Base-by-base conservation (phyloP, 352 stramenopile genomes). In the Sclerospora graminicola region DNA sequence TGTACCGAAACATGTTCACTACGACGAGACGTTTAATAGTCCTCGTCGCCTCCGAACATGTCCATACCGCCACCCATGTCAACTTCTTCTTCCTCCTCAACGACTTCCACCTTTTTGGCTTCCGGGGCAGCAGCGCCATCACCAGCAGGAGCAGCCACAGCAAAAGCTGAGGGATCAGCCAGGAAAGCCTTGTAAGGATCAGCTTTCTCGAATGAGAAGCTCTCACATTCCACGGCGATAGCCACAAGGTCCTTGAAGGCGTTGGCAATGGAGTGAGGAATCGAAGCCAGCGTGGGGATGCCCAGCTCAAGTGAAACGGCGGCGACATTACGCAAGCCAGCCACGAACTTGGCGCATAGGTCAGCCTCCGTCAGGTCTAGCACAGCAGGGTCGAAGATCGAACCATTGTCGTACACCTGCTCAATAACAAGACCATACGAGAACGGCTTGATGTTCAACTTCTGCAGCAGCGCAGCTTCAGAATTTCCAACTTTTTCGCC, bases 371-470 rank as follows among this genome's bases (percentile, higher is more conserved):
- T 99, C 44, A 99, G 89, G 69, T 99, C 96, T 34, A 99, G 73
- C 9, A 99, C 95, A 45, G 94, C 95, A 44, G 95, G 92, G 81
- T 98, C 89, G 69, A 99, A 99, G 55, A 99, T 84, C 54, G 90
- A 97, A 47, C 96, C 96, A 69, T 98, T 97, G 79, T 99, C 95
- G 77, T 99, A 99, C 30, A 99, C 94, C 38, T 68, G 71, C 48
- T 86, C 67, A 60, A 99, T 97, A 32, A 96, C 60, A 10, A 99
- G 70, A 94, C 96, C 96, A 77, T 99, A 99, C 36, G 95, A 97
- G 83, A 99, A 99, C 31, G 96, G 96, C 57, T 94, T 86, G 79
- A 99, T 99, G 73, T 94, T 89, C 26, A 99, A 83, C 84, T 99
- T 99, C 71, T 98, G 89, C 49, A 99, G 82, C 35, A 99, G 79